These are phyloP conservation scores for Colletotrichum gloeosporioides DNA, from an alignment of 2,329 filamentous ascomycete genomes.

Conservation along the genomic window DNA sequence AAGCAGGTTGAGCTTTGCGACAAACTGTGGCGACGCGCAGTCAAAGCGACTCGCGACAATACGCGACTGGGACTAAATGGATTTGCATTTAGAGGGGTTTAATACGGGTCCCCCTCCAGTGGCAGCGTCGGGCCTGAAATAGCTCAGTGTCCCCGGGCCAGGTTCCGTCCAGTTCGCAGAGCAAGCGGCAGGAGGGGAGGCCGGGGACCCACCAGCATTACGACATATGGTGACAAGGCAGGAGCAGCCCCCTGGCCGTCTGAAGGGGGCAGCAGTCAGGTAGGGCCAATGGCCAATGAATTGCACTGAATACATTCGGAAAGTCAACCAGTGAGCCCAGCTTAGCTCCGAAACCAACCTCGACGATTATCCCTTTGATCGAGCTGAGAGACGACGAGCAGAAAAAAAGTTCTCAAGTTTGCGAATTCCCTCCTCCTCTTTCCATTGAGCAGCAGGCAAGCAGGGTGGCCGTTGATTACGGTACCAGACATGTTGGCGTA, in stretches of 20 bases:
- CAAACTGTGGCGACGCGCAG: constrained; percentile 9
- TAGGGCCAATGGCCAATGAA: constrained; percentile 9
- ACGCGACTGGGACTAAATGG: constrained; percentile 13
- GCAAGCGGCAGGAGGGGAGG: not conserved
- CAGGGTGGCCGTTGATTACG: not conserved
- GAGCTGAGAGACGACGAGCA: not conserved
- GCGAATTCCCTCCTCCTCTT: not conserved
- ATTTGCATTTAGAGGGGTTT: not conserved
- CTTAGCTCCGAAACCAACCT: constrained; percentile 9
- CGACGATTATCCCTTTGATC: constrained; percentile 18
- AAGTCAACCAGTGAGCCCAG: constrained; percentile 4
- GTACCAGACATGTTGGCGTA: constrained; percentile 13
- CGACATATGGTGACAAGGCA: constrained; percentile 18
- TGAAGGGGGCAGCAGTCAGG: not conserved
- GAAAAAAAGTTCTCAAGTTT: not conserved
- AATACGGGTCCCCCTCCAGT: not conserved
- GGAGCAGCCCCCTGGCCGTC: not conserved
- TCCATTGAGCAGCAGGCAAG: not conserved
- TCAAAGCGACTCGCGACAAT: constrained; percentile 3
- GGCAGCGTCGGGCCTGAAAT: not conserved
- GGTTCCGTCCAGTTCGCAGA: not conserved
- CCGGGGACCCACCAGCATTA: constrained; percentile 12
- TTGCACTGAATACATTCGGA: not conserved
- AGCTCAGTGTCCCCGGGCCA: not conserved
- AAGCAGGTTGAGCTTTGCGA: not conserved